Base-by-base conservation (phyloP, 2,329 filamentous ascomycete genomes). In the Epichloe elymi region DNA sequence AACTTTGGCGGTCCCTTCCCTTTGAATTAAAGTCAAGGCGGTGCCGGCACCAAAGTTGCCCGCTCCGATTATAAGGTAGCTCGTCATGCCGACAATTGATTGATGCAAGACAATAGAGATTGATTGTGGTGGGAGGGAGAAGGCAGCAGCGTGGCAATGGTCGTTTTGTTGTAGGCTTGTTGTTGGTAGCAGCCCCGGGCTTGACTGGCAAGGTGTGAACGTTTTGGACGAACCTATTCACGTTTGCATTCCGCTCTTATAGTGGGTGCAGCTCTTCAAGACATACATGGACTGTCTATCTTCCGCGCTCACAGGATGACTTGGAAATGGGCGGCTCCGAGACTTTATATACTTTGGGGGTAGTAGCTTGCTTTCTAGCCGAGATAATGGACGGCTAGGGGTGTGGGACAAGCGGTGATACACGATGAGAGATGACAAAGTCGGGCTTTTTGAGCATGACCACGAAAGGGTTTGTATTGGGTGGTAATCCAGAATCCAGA, bases 31-130 rank as follows among this genome's bases (percentile, higher is more conserved):
- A 20, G 61, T 60, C 44, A 71, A 60, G 47, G 67, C 70, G 3
- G 70, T 72, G 20, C 68, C 64, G 37, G 70, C 67, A 40, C 72
- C 71, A 41, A 73, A 72, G 57, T 70, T 70, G 52, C 70, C 70
- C 20, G 63, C 68, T 45, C 70, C 70, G 45, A 72, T 63, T 52
- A 72, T 69, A 55, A 72, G 62, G 43, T 55, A 58, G 23, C 53
- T 52, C 37, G 50, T 51, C 55, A 56, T 56, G n/a, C 15, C 46
- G 35, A n/a, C 11, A 4, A 45, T 12, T 26, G 15, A 5, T 39
- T 35, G 35, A 36, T 12, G 30, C 10, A 8, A 26, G 26, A 8
- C n/a, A 33, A 17, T 20, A 17, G n/a, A 20, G n/a, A 5, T 33
- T 3, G 7, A 35, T 35, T 35, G 11, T 23, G 10, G 26, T 30